Conservation (phyloP, 2,329 filamentous ascomycete genomes). For the Claviceps sp. region DNA sequence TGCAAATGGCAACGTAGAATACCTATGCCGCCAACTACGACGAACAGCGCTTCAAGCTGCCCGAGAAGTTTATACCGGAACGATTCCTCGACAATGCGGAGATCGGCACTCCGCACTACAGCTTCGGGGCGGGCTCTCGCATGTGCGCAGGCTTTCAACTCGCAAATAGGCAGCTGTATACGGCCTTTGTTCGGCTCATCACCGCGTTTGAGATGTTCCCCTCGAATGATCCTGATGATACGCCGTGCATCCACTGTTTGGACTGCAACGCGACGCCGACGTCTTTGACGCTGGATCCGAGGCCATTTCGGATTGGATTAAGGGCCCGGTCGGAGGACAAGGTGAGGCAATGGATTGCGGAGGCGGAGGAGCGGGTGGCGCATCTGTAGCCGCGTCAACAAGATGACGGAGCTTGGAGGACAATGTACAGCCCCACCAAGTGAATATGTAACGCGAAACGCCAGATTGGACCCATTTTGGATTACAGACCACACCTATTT, state of each 20-base stretch:
- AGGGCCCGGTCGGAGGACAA: slow-evolving; percentile 30
- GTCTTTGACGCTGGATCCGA: slow-evolving; percentile 46
- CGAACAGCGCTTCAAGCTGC: slow-evolving; percentile 49
- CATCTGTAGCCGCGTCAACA: slow-evolving; percentile 12
- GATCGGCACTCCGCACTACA: slow-evolving; percentile 46
- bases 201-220: slow-evolving; percentile 42
- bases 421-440: too few species aligned
- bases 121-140: slow-evolving; percentile 47
- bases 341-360: slow-evolving; percentile 38
- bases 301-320: slow-evolving; percentile 47
- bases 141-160: slow-evolving; percentile 53
- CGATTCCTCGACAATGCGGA: slow-evolving; percentile 48
- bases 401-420: too few species aligned
- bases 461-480: too few species aligned
- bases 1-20: slow-evolving; percentile 31
- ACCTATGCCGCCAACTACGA: slow-evolving; percentile 67
- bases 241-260: slow-evolving; percentile 41
- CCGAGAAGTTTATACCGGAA: slow-evolving; percentile 53
- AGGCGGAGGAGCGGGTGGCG: slow-evolving; percentile 37
- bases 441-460: too few species aligned
- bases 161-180: slow-evolving; percentile 50
- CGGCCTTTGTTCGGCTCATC: slow-evolving; percentile 44
- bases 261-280: slow-evolving; percentile 45
- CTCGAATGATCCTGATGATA: slow-evolving; percentile 29
- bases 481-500: too few species aligned